Percentiles rank a stretch among this genome's conserved stretches.
Conservation (phyloP, 805 yeast species). For the Candida parachauliodes region DNA sequence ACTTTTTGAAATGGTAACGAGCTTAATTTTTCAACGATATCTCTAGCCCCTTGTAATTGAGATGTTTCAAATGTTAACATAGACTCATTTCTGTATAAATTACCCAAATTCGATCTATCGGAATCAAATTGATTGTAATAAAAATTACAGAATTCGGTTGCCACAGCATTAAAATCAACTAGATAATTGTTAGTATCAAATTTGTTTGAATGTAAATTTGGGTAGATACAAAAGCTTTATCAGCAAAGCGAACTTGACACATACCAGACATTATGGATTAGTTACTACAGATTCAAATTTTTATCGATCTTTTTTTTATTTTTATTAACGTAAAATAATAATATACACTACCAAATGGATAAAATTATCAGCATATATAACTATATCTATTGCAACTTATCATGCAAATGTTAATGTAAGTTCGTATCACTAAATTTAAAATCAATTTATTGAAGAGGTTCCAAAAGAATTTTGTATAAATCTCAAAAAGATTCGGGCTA, state of each 20-base stretch:
- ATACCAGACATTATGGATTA: slow-evolving; percentile 31
- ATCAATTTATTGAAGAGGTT: too few species aligned
- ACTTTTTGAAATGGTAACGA: slow-evolving; percentile 91
- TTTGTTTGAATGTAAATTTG: too few species aligned
- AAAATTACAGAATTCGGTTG: slow-evolving; percentile 83
- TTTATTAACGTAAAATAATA: too few species aligned
- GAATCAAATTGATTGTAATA: slow-evolving; percentile 94
- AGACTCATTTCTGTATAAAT: slow-evolving; percentile 92
- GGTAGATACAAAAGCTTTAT: too few species aligned
- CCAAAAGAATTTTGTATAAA: too few species aligned
- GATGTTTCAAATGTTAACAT: slow-evolving; percentile 96
- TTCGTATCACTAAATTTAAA: too few species aligned
- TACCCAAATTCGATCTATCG: slow-evolving; percentile 89
- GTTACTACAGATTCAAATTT: background rate
- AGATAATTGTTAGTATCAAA: slow-evolving; percentile 1
- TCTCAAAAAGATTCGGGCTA: too few species aligned
- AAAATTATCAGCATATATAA: too few species aligned
- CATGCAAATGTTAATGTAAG: too few species aligned
- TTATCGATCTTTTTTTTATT: background rate
- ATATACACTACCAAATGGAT: too few species aligned
- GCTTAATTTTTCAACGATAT: slow-evolving; percentile 86
- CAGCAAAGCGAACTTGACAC: slow-evolving; percentile 11
- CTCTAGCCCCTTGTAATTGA: slow-evolving; percentile 92
- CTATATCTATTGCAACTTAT: too few species aligned
- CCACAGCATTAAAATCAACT: slow-evolving; percentile 46